Percentiles rank a stretch among this genome's conserved stretches.
Conservation (phyloP, 1,284 basidiomycete genomes). For the Neolentinus lepideus region DNA sequence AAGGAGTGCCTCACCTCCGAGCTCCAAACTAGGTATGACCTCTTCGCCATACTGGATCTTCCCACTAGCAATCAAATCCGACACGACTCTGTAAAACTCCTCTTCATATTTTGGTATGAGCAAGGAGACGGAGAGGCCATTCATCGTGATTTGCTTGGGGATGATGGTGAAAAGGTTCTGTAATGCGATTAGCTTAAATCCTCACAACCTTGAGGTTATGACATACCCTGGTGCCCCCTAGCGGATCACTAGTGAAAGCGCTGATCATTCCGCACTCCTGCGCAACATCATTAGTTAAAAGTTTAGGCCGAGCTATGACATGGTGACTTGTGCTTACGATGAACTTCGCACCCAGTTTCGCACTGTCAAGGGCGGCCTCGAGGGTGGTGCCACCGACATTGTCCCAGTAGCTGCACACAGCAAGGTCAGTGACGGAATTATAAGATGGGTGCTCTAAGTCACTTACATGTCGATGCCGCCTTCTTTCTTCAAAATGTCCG, state of each 20-base stretch:
- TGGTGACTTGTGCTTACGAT: slow-evolving; percentile 4
- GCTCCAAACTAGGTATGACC: slow-evolving; percentile 40
- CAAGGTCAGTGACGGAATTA: not conserved
- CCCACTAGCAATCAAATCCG: slow-evolving; percentile 43
- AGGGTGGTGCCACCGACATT: slow-evolving; percentile 9
- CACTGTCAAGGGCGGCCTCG: slow-evolving; percentile 7
- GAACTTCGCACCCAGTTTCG: slow-evolving; percentile 4
- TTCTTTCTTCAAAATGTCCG: slow-evolving; percentile 46
- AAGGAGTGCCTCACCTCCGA: slow-evolving; percentile 42
- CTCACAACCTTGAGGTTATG: not conserved
- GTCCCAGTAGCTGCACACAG: slow-evolving; percentile 9
- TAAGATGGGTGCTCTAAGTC: not conserved
- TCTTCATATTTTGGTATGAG: slow-evolving; percentile 28
- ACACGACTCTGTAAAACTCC: slow-evolving; percentile 45
- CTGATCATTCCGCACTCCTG: slow-evolving; percentile 3
- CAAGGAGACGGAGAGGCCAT: slow-evolving; percentile 52
- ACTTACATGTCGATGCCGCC: slow-evolving; percentile 49
- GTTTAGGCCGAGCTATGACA: not conserved
- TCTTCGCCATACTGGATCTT: slow-evolving; percentile 57
- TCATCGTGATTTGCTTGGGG: slow-evolving; percentile 41
- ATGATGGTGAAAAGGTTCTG: slow-evolving; percentile 32
- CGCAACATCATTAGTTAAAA: not conserved
- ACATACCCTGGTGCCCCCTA: not conserved
- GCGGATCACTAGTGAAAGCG: not conserved
- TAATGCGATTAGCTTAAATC: not conserved